Evolutionary conservation across 2,329 filamentous ascomycete genomes (phyloP), one percentile per base, ranked within the genome.

Genomic region (Thermoascus crustaceus): DNA sequence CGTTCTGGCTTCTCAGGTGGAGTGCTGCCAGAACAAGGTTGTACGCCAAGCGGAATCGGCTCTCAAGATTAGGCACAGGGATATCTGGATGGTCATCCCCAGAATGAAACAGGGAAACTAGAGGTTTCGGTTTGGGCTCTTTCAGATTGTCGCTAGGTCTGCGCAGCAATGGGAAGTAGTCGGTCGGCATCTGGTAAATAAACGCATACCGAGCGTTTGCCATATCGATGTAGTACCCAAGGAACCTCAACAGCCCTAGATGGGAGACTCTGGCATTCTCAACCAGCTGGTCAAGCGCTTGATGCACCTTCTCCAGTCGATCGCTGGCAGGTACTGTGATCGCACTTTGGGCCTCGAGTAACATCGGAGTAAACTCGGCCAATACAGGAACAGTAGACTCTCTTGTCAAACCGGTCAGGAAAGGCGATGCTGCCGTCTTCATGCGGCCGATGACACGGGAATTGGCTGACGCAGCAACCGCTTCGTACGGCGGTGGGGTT

Each of bases 1-100:
- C 58, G 25, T 72, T 69, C 40, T 73, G 68, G 24, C 66, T 68
- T 54, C 78, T 69, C 20, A 80, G 55, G 37, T 73, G 71, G 41
- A 73, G 64, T 16, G 77, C 64, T 2, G 73, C 72, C 41, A 74
- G 64, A 14, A 71, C 64, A 13, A 80, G 61, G 30, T 75, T 75
- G 40, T 77, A 70, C 4, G 75, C 76, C 21, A 81, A 60, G 21
- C 72, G 68, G 43, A 80, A 79, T 20, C 77, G 69, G 46, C 75
- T 72, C 53, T 81, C 77, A 2, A 80, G 62, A 31, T 73, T 70
- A n/a, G 72, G 72, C 10, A 68, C 52, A 7, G 61, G 58, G 14
- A 48, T 47, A 18, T 56, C 57, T 17, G 61, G 56, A 32, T 62
- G 61, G 23, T 67, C 59, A 23, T 61, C 61, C 10, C 58, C 55